Conservation (phyloP, 2,329 filamentous ascomycete species). For the Karstenula rhodostoma region DNA sequence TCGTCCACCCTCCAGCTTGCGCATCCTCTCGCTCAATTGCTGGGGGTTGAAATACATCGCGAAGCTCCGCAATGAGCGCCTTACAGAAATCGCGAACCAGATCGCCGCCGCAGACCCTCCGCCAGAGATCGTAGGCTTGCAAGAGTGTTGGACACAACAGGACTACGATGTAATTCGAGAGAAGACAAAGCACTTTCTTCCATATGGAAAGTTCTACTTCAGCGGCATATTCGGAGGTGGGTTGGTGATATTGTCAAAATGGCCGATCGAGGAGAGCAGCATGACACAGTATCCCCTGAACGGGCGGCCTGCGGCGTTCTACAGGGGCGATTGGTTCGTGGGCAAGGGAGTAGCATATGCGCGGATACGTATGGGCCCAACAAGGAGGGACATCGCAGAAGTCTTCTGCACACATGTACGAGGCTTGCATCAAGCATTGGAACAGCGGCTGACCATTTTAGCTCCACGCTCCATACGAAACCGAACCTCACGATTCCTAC, state of each 20-base stretch:
- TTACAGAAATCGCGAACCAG: slow-evolving; percentile 83
- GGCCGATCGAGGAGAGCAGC: slow-evolving; percentile 88
- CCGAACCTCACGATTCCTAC: slow-evolving; percentile 82
- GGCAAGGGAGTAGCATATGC: slow-evolving; percentile 93
- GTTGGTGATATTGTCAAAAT: slow-evolving; percentile 86
- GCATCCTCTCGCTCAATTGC: slow-evolving; percentile 90
- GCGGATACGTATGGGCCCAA: slow-evolving; percentile 74
- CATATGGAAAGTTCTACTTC: slow-evolving; percentile 92
- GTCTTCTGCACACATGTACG: slow-evolving; percentile 89
- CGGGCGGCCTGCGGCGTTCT: slow-evolving; percentile 91
- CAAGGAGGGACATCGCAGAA: slow-evolving; percentile 73
- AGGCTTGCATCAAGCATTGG: slow-evolving; percentile 47
- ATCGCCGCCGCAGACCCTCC: slow-evolving; percentile 72
- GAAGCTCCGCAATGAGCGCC: slow-evolving; percentile 76
- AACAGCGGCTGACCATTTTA: slow-evolving; percentile 50
- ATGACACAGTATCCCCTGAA: slow-evolving; percentile 92
- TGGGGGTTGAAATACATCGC: slow-evolving; percentile 94
- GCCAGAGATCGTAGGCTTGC: slow-evolving; percentile 88
- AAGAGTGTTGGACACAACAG: slow-evolving; percentile 91
- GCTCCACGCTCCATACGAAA: slow-evolving; percentile 87
- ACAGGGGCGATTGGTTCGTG: slow-evolving; percentile 93
- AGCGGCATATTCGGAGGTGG: slow-evolving; percentile 90
- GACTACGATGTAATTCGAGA: slow-evolving; percentile 83
- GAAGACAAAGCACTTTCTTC: slow-evolving; percentile 76
- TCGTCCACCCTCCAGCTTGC: slow-evolving; percentile 63